Percentiles rank a stretch among this genome's conserved stretches.
Conservation (phyloP, 371 early-diverging fungal species). For the Mortierella sp. region DNA sequence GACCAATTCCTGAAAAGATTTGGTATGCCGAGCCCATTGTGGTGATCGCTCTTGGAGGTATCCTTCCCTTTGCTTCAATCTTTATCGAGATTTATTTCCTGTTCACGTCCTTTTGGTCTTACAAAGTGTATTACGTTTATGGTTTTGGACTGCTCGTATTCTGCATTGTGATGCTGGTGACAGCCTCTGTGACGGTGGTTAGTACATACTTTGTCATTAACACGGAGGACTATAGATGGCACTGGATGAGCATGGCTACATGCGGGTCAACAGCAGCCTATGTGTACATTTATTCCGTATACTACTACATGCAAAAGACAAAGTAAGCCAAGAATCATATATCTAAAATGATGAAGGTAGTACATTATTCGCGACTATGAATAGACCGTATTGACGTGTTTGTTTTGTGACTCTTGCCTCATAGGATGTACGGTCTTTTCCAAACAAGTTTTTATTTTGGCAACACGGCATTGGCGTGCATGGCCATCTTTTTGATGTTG, state of each 20-base stretch:
- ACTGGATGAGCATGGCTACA: conserved; percentile 86
- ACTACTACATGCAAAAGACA: conserved; percentile 81
- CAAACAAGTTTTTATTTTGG: conserved; percentile 88
- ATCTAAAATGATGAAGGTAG: not conserved
- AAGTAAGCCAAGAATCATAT: conserved; percentile 62
- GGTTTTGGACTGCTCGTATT: conserved; percentile 86
- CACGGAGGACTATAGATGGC: conserved; percentile 90
- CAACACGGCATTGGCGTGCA: conserved; percentile 76
- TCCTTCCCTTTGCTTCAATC: conserved; percentile 87
- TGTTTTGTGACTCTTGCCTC: not conserved
- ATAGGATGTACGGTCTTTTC: conserved; percentile 86
- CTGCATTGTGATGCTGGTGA: conserved; percentile 76
- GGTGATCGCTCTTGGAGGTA: conserved; percentile 75
- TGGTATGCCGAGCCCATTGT: conserved; percentile 79
- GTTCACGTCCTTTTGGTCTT: conserved; percentile 88
- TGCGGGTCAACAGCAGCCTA: conserved; percentile 84
- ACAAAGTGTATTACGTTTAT: conserved; percentile 89
- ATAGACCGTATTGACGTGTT: not conserved
- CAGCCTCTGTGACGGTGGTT: conserved; percentile 84
- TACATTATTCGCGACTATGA: not conserved
- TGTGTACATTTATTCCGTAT: conserved; percentile 84
- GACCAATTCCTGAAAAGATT: conserved; percentile 82
- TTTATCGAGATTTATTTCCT: conserved; percentile 92
- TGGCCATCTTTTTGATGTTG: conserved; percentile 77
- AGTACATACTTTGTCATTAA: conserved; percentile 86